Base-by-base conservation (phyloP, 2,329 filamentous ascomycete genomes). In the Teratosphaeria nubilosa region DNA sequence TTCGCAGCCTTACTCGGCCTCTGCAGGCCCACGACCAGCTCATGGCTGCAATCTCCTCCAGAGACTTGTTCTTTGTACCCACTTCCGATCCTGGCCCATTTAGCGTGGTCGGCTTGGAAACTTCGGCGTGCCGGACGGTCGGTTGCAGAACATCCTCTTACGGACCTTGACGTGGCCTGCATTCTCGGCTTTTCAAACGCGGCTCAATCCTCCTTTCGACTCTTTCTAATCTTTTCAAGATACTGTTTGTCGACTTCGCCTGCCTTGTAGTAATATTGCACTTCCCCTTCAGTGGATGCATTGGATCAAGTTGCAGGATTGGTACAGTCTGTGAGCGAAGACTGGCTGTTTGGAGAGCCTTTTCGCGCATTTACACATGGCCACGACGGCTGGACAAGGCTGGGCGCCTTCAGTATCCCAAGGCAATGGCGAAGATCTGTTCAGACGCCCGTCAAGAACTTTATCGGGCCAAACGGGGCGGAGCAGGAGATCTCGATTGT, bases 391-490 rank as follows among this genome's bases (percentile, higher is more conserved):
- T 27, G 30, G 53, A 32, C 51, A 50, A 13, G 56, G 51, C 50
- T 56, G 55, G 25, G 60, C 58, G 24, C 62, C 60, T 14, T 48
- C 53, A 5, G 52, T 60, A 14, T 24, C 56, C 53, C 25, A 52
- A 14, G 58, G 59, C 34, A 53, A 31, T 25, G 62, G 60, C 32
- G 60, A 60, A 22, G 37, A 59, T 5, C n/a, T 59, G 24, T 30
- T 56, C 9, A 56, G 59, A 11, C 54, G 25, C 11, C 53, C 59
- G 11, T 57, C 53, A n/a, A 27, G 56, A 31, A 56, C 55, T 7
- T 54, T 56, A 16, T 60, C 57, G 9, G 14, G 11, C 13, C 51
- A 53, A 6, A 30, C 57, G 5, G 14, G 24, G n/a, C 51, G 30
- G 22, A 30, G 25, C 13, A n/a, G 20, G 20, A 9, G 22, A 32